These are phyloP conservation scores for Fusarium floridanum DNA, from an alignment of 2,329 filamentous ascomycete genomes.

Conservation along the genomic window DNA sequence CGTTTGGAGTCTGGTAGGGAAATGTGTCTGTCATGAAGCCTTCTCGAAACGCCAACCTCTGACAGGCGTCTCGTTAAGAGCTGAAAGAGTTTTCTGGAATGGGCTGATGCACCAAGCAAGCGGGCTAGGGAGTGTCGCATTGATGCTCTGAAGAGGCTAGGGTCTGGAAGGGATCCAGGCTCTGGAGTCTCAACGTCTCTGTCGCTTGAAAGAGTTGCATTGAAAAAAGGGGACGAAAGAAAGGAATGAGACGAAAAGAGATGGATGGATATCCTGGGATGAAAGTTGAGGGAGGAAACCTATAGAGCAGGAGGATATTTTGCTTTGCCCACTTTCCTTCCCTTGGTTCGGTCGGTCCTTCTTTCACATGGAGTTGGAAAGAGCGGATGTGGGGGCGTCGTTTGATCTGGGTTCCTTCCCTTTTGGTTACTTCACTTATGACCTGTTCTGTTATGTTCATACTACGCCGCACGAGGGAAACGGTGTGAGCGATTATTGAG, in stretches of 20 bases:
- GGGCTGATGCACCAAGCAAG: conserved; percentile 9
- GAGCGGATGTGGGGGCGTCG: conserved; percentile 23
- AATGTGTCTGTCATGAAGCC: background rate
- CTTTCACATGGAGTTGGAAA: conserved; percentile 27
- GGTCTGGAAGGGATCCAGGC: background rate
- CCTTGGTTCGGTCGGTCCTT: conserved; percentile 10
- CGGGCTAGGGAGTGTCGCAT: conserved; percentile 27
- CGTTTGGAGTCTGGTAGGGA: conserved; percentile 17
- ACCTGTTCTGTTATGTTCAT: conserved; percentile 10
- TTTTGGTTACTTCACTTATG: conserved; percentile 7
- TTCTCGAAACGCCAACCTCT: conserved; percentile 17
- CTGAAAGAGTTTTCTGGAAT: conserved; percentile 5
- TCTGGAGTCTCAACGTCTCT: background rate
- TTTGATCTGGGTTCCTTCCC: conserved; percentile 21
- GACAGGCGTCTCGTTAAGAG: background rate
- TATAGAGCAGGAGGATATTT: conserved; percentile 13
- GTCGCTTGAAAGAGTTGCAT: background rate
- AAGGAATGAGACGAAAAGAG: conserved; percentile 1
- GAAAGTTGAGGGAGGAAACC: conserved; percentile 2
- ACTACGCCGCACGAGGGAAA: background rate
- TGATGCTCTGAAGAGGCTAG: background rate
- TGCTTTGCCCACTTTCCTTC: conserved; percentile 9
- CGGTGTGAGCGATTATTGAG: background rate
- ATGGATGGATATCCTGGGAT: conserved; percentile 2
- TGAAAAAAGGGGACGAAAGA: background rate